Evolutionary conservation across 2,329 filamentous ascomycete genomes (phyloP), one percentile per base, ranked within the genome.

Genomic region (Phialophora verrucosa): DNA sequence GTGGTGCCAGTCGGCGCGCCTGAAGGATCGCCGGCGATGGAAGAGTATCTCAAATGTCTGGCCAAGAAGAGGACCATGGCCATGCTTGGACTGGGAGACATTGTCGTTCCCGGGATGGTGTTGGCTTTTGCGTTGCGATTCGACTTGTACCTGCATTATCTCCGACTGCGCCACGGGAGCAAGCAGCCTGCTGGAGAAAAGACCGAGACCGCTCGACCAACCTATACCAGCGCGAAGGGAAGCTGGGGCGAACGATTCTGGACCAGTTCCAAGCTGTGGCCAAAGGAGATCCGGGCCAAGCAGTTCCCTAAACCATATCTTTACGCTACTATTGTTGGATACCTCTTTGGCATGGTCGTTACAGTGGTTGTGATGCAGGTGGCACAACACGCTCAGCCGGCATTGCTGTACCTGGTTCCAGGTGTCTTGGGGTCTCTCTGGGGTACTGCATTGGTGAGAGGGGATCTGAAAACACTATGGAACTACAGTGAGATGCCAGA

Each of bases 81-180:
- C 61, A 96, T 98, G 85, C 88, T 99, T 7, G 94, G 94, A 0
- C 84, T 98, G 0, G 94, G 94, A n/a, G 94, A 99, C 75, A 91
- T 99, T 65, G 91, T 97, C 1, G 83, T 99, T 3, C 94, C 94
- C 0, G 95, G 94, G 8, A 92, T 98, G 74, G 89, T 97, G 79
- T 90, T 98, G 69, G 92, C 87, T 1, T 85, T 97, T 50, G 92
- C 93, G 1, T 83, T 99, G 27, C 88, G 94, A n/a, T 97, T 96
- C 73, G 94, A 99, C 75, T 83, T 97, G 7, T 95, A 92, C 80
- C 83, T 92, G 62, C 88, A 91, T 80, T 98, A 98, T 75, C 83
- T 90, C 42, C 83, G 83, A 47, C 88, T 91, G 74, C 75, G 29
- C 29, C 17, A 29, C 25, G 84, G 71, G 74, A 78, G 72, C 73